A percentile compares a stretch with the other conserved stretches of the same genome.
Evolutionary conservation across 352 stramenopile species (phyloP).

Genomic region (Phytophthora idaei): DNA sequence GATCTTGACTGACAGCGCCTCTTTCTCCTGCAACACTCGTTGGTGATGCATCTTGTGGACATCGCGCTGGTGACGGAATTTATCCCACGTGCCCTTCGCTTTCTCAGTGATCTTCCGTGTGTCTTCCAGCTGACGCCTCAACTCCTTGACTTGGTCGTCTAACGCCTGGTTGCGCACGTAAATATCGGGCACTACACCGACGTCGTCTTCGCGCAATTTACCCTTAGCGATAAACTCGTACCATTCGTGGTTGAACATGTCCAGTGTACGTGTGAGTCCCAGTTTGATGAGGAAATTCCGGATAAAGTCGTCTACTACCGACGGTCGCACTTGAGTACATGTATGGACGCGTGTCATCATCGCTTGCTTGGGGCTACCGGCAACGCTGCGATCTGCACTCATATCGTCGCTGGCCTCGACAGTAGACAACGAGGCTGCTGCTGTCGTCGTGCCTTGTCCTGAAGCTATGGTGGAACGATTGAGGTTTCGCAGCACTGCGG

Average conservation of each 20-base stretch:
- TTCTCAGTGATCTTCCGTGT: conserved; percentile 90
- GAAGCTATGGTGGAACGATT: conserved; percentile 59
- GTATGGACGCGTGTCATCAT: conserved; percentile 36
- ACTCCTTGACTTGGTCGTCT: conserved; percentile 88
- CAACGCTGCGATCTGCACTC: conserved; percentile 25
- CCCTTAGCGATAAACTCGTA: conserved; percentile 94
- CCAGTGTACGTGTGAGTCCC: conserved; percentile 88
- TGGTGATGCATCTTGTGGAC: conserved; percentile 97
- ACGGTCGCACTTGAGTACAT: conserved; percentile 82
- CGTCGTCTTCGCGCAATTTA: conserved; percentile 90
- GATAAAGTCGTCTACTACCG: conserved; percentile 95
- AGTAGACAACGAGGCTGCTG: conserved; percentile 9
- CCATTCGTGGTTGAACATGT: conserved; percentile 97
- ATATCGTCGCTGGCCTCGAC: conserved; percentile 18
- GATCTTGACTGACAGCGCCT: conserved; percentile 91
- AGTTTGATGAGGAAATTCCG: conserved; percentile 96
- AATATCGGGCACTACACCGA: conserved; percentile 93
- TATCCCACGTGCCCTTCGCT: conserved; percentile 94
- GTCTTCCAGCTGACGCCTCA: conserved; percentile 87
- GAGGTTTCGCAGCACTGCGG: conserved; percentile 76
- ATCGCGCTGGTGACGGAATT: conserved; percentile 94
- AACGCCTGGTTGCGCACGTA: conserved; percentile 94
- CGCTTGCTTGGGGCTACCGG: conserved; percentile 33
- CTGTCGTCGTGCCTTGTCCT: conserved; percentile 23
- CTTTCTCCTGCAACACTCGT: conserved; percentile 95